Percentiles rank a stretch among this genome's conserved stretches.
Conservation (phyloP, 192 early-diverging fungal genomes). For the Coemansia pectinata region DNA sequence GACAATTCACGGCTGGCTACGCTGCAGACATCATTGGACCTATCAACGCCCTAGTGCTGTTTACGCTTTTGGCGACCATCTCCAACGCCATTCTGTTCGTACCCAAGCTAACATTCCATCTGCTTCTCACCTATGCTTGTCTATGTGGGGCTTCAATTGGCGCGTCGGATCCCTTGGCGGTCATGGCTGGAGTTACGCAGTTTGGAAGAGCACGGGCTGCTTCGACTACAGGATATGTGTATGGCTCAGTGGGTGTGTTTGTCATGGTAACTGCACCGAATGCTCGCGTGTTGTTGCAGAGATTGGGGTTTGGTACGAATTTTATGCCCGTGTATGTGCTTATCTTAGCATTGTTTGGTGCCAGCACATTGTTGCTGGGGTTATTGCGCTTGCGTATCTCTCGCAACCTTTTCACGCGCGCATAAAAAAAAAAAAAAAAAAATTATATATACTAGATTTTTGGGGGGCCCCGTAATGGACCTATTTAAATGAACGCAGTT, state of each 20-base stretch:
- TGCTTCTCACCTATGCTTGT: conserved; percentile 42
- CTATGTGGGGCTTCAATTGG: conserved; percentile 48
- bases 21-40: conserved; percentile 44
- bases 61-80: conserved; percentile 26
- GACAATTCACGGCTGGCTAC: conserved; percentile 47
- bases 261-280: conserved; percentile 29
- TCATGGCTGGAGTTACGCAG: conserved; percentile 42
- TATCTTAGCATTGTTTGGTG: conserved; percentile 23
- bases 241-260: conserved; percentile 40
- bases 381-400: conserved; percentile 38
- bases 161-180: conserved; percentile 41
- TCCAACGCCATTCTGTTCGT: conserved; percentile 43
- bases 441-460: background rate
- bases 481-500: background rate
- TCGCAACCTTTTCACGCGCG: conserved; percentile 12
- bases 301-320: conserved; percentile 8
- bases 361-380: conserved; percentile 31
- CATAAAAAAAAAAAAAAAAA: conserved; percentile 6
- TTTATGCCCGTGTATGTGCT: conserved; percentile 28
- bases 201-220: conserved; percentile 31
- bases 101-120: conserved; percentile 22
- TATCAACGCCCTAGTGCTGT: conserved; percentile 34
- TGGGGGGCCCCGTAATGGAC: background rate
- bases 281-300: conserved; percentile 30
- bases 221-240: conserved; percentile 24